Evolutionary conservation across 2,329 filamentous ascomycete species (phyloP).

Genomic region (Sporothrix euskadiensis): DNA sequence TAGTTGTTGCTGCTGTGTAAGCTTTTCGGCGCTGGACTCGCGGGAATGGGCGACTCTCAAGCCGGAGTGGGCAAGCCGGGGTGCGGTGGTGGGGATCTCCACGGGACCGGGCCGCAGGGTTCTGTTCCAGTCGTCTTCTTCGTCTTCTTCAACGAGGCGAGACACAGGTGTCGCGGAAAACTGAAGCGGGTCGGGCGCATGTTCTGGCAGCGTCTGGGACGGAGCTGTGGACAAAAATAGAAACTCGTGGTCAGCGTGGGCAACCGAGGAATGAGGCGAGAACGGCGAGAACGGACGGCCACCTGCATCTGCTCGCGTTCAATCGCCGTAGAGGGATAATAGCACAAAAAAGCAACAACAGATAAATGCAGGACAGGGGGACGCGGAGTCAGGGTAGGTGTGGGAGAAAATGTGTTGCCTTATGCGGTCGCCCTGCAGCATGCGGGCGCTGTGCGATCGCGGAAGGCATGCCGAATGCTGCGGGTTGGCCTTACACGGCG

Average conservation of each 20-base stretch:
- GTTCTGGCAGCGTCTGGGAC: slow-evolving; percentile 61
- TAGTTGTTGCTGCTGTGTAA: slow-evolving; percentile 37
- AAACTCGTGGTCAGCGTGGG: slow-evolving; percentile 20
- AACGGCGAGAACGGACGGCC: slow-evolving; percentile 15
- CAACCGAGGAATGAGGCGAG: background rate
- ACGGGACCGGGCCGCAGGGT: slow-evolving; percentile 50
- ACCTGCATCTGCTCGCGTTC: slow-evolving; percentile 8
- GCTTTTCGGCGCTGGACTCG: slow-evolving; percentile 60
- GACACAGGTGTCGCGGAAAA: slow-evolving; percentile 53
- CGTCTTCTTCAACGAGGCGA: slow-evolving; percentile 56
- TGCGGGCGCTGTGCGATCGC: slow-evolving; percentile 17
- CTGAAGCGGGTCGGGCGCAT: slow-evolving; percentile 54
- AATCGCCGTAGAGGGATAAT: background rate
- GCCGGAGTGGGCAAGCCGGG: slow-evolving; percentile 30
- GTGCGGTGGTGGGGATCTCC: slow-evolving; percentile 38
- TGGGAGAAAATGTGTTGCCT: background rate
- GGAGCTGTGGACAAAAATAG: slow-evolving; percentile 47
- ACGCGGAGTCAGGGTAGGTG: background rate
- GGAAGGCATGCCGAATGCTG: slow-evolving; percentile 22
- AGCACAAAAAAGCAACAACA: background rate
- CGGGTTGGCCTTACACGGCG: background rate
- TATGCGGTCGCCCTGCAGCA: slow-evolving; percentile 1
- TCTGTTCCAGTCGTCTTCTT: slow-evolving; percentile 55
- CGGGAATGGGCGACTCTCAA: slow-evolving; percentile 54
- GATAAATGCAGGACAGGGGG: background rate